Evolutionary conservation across 2,329 filamentous ascomycete species (phyloP).

Genomic region (Cytospora paraplurivora): DNA sequence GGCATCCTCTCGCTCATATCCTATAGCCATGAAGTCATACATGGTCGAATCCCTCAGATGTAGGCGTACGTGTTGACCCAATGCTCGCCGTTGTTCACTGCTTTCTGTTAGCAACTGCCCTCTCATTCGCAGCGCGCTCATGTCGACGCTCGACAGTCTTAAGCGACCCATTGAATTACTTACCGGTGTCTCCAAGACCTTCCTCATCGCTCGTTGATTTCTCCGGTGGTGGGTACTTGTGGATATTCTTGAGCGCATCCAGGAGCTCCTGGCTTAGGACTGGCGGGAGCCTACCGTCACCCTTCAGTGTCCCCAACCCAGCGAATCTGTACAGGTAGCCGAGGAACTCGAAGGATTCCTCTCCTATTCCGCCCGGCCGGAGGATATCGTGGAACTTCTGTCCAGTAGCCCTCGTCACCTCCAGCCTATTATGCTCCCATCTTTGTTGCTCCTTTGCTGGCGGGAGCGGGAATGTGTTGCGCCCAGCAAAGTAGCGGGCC

Average conservation of each 20-base stretch:
- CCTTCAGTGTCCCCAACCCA: conserved; percentile 50
- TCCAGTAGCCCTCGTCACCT: conserved; percentile 35
- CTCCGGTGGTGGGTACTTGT: conserved; percentile 48
- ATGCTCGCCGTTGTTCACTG: neutral
- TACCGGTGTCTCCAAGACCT: neutral
- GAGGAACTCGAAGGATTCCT: conserved; percentile 52
- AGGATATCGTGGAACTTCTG: conserved; percentile 55
- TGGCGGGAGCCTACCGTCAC: conserved; percentile 51
- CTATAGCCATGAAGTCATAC: neutral
- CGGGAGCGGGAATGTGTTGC: conserved; percentile 45
- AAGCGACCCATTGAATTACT: neutral
- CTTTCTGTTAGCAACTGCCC: neutral
- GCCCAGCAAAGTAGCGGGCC: conserved; percentile 49
- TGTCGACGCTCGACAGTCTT: neutral
- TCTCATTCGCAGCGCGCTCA: neutral
- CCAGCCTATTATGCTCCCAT: conserved; percentile 50
- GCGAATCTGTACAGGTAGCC: conserved; percentile 49
- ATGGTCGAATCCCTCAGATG: neutral
- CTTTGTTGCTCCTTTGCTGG: conserved; percentile 40
- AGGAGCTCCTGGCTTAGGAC: conserved; percentile 45
- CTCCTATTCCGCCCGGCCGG: conserved; percentile 44
- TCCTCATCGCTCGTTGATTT: conserved; percentile 19
- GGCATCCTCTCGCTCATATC: neutral
- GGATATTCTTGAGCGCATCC: conserved; percentile 51
- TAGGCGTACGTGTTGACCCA: neutral